Conservation (phyloP, 176 grass and related monocot genomes). For the Carex kokanica region DNA sequence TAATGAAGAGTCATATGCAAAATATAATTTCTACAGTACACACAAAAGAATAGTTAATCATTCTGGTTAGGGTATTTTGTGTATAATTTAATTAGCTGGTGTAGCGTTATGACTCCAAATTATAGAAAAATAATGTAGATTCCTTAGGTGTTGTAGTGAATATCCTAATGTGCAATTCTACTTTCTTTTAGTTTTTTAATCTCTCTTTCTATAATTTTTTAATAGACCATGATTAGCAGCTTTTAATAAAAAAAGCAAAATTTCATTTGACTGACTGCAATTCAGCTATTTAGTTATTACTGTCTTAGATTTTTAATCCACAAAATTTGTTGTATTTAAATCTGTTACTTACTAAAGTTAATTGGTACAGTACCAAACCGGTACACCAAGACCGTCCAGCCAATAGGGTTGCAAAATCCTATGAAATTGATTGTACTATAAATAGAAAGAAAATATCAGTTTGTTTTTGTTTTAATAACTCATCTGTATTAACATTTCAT, state of each 20-base stretch:
- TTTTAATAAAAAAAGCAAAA: not conserved
- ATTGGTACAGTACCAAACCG: constrained; percentile 7
- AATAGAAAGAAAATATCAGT: constrained; percentile 2
- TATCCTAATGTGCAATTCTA: not conserved
- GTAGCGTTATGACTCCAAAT: not conserved
- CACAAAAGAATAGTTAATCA: not conserved
- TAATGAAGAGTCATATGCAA: no score
- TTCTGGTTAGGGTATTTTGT: not conserved
- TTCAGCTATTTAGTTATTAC: not conserved
- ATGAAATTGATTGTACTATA: not conserved
- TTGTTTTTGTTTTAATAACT: constrained; percentile 27
- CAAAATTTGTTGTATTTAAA: not conserved
- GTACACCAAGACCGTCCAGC: constrained; percentile 8
- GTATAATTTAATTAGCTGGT: not conserved
- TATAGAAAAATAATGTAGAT: not conserved
- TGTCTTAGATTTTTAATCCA: not conserved
- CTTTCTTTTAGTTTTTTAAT: not conserved
- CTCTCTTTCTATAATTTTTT: not conserved
- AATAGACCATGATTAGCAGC: not conserved
- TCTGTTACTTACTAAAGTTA: not conserved
- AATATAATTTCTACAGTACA: not conserved
- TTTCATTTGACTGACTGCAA: not conserved
- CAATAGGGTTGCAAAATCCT: not conserved
- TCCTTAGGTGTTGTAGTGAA: not conserved
- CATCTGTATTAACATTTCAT: constrained; percentile 26